A percentile compares a stretch with the other conserved stretches of the same genome.
Evolutionary conservation across 345 rosid species (phyloP).

Genomic region (Lumnitzera littorea): DNA sequence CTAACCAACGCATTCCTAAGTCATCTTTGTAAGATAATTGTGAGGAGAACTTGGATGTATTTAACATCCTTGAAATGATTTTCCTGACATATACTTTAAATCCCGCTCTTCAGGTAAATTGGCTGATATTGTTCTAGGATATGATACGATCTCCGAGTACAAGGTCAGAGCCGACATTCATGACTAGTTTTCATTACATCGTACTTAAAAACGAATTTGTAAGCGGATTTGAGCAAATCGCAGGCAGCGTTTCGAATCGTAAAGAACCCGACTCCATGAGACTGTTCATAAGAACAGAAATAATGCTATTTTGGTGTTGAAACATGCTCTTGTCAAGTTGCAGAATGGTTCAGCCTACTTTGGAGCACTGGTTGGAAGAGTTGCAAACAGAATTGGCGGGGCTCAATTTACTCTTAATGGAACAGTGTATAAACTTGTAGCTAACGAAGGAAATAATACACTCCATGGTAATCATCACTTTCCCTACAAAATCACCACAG

Average conservation of each 20-base stretch:
- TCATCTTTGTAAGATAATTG: no score
- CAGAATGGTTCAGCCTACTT: conserved; percentile 67
- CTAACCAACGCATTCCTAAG: no score
- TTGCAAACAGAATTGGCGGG: conserved; percentile 67
- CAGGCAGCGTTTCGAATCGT: no score
- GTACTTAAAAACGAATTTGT: no score
- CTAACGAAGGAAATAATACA: conserved; percentile 68
- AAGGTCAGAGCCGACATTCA: conserved; percentile 24
- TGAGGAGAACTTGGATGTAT: no score
- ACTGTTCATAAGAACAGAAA: neutral
- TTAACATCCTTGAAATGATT: no score
- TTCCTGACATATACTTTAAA: neutral
- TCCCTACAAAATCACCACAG: neutral
- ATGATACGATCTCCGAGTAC: conserved; percentile 27
- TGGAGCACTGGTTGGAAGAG: conserved; percentile 78
- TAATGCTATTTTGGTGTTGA: neutral
- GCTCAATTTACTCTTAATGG: conserved; percentile 57
- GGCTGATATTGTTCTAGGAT: conserved; percentile 53
- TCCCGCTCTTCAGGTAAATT: conserved; percentile 28
- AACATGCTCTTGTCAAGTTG: neutral
- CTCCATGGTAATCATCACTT: conserved; percentile 49
- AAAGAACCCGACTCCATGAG: neutral
- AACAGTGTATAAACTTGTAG: conserved; percentile 28
- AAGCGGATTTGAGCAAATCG: no score
- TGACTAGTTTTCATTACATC: neutral